phyloP scores from a whole-genome alignment of 176 grass and related monocot genomes.

The Carex kokanica region DNA sequence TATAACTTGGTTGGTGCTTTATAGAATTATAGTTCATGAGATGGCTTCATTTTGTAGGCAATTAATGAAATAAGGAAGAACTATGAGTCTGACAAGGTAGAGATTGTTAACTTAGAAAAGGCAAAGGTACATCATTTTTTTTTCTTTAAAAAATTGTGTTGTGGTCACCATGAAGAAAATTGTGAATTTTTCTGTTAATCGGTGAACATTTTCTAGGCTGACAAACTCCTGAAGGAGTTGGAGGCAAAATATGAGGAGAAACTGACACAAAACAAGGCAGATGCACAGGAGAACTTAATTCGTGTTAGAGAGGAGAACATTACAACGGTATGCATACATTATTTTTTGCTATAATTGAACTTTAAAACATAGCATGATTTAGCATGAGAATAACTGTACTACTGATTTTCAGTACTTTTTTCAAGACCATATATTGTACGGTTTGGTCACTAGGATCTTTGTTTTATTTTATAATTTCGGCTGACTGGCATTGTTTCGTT shows the following conservation, averaged over 20 bases:
- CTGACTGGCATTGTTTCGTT: not conserved
- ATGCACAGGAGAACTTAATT: slow-evolving; percentile 50
- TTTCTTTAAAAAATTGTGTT: slow-evolving; percentile 17
- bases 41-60: slow-evolving; percentile 49
- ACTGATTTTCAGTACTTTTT: not conserved
- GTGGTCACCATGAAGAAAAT: not conserved
- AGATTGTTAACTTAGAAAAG: slow-evolving; percentile 76
- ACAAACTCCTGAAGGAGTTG: slow-evolving; percentile 73
- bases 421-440: not conserved
- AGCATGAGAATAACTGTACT: not conserved
- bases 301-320: slow-evolving; percentile 66
- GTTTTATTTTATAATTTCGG: not conserved
- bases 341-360: slow-evolving; percentile 17
- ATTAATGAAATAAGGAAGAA: slow-evolving; percentile 89
- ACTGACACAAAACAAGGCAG: slow-evolving; percentile 64
- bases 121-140: slow-evolving; percentile 47
- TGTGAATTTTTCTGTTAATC: slow-evolving; percentile 9
- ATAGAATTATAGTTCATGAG: not conserved
- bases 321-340: slow-evolving; percentile 42
- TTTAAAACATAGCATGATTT: not conserved
- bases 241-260: slow-evolving; percentile 70
- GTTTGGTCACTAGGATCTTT: not conserved
- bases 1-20: not conserved
- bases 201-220: slow-evolving; percentile 52
- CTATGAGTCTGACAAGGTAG: slow-evolving; percentile 85